Conservation (phyloP, 2,329 filamentous ascomycete genomes). For the Magnaporthiopsis rhizophila region DNA sequence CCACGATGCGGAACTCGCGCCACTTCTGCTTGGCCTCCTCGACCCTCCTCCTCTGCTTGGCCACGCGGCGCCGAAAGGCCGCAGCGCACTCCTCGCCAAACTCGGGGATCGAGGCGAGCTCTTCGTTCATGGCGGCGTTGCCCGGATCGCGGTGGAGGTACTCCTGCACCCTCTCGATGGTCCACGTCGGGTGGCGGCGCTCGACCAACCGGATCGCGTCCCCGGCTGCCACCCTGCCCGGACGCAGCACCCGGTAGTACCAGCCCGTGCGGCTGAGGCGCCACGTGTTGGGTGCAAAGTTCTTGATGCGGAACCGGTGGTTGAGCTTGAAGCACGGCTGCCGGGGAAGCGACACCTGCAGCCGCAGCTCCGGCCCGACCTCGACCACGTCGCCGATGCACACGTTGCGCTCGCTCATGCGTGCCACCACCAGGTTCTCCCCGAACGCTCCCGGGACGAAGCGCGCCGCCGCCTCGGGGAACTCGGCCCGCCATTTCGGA, state of each 20-base stretch:
- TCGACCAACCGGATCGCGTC: slow-evolving; percentile 49
- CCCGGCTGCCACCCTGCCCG: slow-evolving; percentile 46
- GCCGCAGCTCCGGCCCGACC: slow-evolving; percentile 39
- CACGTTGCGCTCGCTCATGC: slow-evolving; percentile 55
- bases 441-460: slow-evolving; percentile 55
- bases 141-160: slow-evolving; percentile 48
- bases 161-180: slow-evolving; percentile 54
- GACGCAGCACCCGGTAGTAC: slow-evolving; percentile 54
- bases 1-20: slow-evolving; percentile 38
- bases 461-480: slow-evolving; percentile 39
- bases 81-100: slow-evolving; percentile 41
- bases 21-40: slow-evolving; percentile 23
- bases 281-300: slow-evolving; percentile 52
- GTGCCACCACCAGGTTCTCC: slow-evolving; percentile 52
- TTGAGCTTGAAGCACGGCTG: slow-evolving; percentile 64
- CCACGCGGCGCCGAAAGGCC: slow-evolving; percentile 43
- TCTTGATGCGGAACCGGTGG: slow-evolving; percentile 55
- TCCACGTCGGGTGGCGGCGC: slow-evolving; percentile 51
- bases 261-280: slow-evolving; percentile 52
- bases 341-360: slow-evolving; percentile 54
- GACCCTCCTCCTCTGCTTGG: slow-evolving; percentile 27
- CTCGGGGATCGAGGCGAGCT: slow-evolving; percentile 41
- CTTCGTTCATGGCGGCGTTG: slow-evolving; percentile 42
- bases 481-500: slow-evolving; percentile 41
- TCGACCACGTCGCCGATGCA: slow-evolving; percentile 56